Conservation (phyloP, 2,329 filamentous ascomycete genomes). For the Cladosporium sp. region DNA sequence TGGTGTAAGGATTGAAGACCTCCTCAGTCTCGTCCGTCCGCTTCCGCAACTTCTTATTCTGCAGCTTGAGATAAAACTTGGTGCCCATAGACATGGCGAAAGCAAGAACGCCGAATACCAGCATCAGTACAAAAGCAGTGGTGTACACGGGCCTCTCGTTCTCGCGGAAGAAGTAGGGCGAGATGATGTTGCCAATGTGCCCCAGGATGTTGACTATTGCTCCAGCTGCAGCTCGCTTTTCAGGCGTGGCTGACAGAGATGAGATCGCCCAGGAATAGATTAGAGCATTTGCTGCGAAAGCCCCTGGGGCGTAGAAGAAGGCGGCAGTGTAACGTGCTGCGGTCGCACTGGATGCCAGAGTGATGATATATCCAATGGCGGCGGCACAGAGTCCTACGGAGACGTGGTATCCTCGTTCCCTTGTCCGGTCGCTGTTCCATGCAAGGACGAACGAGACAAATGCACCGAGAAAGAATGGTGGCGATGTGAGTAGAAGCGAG, state of each 20-base stretch:
- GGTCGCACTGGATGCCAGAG: background rate
- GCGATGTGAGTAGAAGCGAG: conserved; percentile 37
- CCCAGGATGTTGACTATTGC: conserved; percentile 53
- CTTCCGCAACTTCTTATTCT: conserved; percentile 17
- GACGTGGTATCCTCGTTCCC: conserved; percentile 42
- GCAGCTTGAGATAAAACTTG: conserved; percentile 20
- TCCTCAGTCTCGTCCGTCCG: background rate
- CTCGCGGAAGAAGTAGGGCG: conserved; percentile 42
- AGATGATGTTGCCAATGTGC: conserved; percentile 43
- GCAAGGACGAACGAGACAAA: conserved; percentile 34
- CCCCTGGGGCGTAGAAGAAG: conserved; percentile 38
- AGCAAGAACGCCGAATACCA: conserved; percentile 15
- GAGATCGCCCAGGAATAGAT: conserved; percentile 41
- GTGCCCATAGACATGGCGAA: conserved; percentile 1
- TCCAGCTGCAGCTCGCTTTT: conserved; percentile 50
- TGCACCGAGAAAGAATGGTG: conserved; percentile 25
- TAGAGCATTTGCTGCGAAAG: conserved; percentile 39
- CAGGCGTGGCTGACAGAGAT: conserved; percentile 39
- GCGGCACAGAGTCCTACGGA: background rate
- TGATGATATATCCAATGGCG: conserved; percentile 4
- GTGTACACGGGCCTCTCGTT: conserved; percentile 16
- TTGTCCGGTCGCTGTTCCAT: conserved; percentile 40
- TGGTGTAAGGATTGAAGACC: conserved; percentile 2
- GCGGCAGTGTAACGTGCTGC: conserved; percentile 31
- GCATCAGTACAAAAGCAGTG: conserved; percentile 20